Base-by-base conservation (phyloP, 148 eudicot genomes). In the Heliosperma pusillum region DNA sequence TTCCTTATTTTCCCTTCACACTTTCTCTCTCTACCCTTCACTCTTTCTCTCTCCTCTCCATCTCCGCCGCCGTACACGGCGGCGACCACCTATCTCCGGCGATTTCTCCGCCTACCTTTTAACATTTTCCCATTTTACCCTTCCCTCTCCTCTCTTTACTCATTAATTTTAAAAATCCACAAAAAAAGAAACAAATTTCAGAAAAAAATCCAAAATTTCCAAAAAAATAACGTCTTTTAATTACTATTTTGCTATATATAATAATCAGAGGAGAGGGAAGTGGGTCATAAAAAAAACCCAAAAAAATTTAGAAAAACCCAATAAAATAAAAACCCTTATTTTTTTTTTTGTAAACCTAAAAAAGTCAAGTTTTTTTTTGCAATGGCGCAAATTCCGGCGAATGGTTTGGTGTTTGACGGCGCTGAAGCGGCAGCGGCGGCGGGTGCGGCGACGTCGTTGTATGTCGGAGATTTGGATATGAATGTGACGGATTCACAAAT, bases 261-360 rank as follows among this genome's bases (percentile, higher is more conserved):
- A 88, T 81, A 89, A 91, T 70, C 73, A 79, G 91, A 85, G 92
- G 94, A 87, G 94, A 87, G 92, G 94, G 92, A 84, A 82, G 88
- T 70, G 79, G 77, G 47, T 26, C 21, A 60, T 24, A 77, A 83
- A 78, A 69, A 76, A 76, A 67, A 58, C 26, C 65, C 65, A 40
- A 16, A 52, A 60, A 77, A 80, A 81, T 8, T 5, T 58, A 21
- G 73, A 79, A 60, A 74, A 67, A 24, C 33, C n/a, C 45, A 75
- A 76, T 26, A 64, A 74, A 84, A 76, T 29, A 30, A 65, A 65
- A 12, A 65, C 20, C 21, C 20, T 10, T 26, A 62, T 25, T 27
- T 16, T 29, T 15, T 16, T 30, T 65, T 6, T 12, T 29, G 16
- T 60, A 22, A 0, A 2, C 63, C 63, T 4, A 29, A 29, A 69